Conservation (phyloP, 176 grass and related monocot species). For the Leersia perrieri region DNA sequence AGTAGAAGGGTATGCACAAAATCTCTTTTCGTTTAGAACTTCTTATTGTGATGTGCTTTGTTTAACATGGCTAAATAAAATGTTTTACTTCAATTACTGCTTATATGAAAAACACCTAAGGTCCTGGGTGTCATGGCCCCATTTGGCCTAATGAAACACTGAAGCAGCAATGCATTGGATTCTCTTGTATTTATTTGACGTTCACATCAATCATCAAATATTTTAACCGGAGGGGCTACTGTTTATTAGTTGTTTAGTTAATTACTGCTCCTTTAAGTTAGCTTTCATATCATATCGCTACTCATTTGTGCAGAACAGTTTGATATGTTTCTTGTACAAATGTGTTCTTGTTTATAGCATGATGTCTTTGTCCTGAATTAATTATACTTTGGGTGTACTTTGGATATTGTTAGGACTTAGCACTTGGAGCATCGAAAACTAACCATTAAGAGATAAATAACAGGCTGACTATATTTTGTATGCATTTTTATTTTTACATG, state of each 20-base stretch:
- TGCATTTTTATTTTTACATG: not conserved
- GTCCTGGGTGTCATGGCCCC: not conserved
- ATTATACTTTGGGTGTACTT: not conserved
- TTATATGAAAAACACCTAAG: not conserved
- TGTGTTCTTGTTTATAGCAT: not conserved
- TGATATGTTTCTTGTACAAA: not conserved
- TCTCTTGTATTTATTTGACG: not conserved
- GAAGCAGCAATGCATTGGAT: not conserved
- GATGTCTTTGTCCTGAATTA: not conserved
- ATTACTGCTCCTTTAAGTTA: not conserved
- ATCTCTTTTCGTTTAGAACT: not conserved
- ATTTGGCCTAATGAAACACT: not conserved
- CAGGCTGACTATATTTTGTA: constrained; percentile 12
- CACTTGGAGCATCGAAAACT: not conserved
- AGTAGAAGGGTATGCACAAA: constrained; percentile 79
- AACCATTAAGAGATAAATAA: not conserved
- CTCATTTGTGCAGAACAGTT: not conserved
- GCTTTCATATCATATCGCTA: not conserved
- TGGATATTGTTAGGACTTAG: not conserved
- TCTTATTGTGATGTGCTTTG: not conserved
- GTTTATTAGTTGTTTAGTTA: not conserved
- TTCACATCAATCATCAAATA: too few relatives aligned
- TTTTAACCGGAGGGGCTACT: too few relatives aligned
- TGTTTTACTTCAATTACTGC: not conserved
- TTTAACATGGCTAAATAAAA: not conserved